Percentiles rank a stretch among this genome's conserved stretches.
These are phyloP conservation scores for Pichia ethanolica DNA, from an alignment of 805 yeast genomes.

Conservation along the genomic window DNA sequence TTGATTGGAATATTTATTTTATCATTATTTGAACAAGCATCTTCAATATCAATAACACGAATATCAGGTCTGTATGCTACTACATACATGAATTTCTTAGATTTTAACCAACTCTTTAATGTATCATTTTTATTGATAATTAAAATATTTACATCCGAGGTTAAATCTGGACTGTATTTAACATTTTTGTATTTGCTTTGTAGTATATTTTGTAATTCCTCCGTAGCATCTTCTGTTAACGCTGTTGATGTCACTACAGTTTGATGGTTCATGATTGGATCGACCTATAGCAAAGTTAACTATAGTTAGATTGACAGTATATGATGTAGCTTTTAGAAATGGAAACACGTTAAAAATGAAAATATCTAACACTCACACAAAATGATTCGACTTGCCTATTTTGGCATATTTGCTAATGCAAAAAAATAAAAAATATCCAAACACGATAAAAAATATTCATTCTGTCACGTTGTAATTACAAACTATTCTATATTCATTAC, in stretches of 20 bases:
- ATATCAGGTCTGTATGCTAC: conserved; percentile 49
- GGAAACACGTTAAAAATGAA: too few relatives aligned
- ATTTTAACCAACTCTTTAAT: conserved; percentile 26
- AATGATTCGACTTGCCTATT: too few relatives aligned
- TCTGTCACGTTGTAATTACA: too few relatives aligned
- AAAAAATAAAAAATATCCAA: too few relatives aligned
- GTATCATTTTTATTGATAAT: conserved; percentile 19
- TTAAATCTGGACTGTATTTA: conserved; percentile 20
- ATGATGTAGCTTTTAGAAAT: too few relatives aligned
- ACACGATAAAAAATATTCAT: too few relatives aligned
- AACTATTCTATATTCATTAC: too few relatives aligned
- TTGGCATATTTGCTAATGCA: too few relatives aligned
- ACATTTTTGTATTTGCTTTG: conserved; percentile 12
- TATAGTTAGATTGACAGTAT: too few relatives aligned
- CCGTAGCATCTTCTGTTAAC: conserved; percentile 14
- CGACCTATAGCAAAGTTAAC: too few relatives aligned
- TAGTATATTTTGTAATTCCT: conserved; percentile 12
- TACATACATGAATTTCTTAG: conserved; percentile 48
- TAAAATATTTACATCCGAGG: conserved; percentile 20
- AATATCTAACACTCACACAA: too few relatives aligned
- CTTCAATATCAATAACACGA: conserved; percentile 40
- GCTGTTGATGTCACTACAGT: conserved; percentile 24
- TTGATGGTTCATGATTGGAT: too few relatives aligned
- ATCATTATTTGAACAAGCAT: conserved; percentile 48
- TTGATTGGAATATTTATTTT: conserved; percentile 9